Base-by-base conservation (phyloP, 345 rosid genomes). In the Arabidopsis suecica region DNA sequence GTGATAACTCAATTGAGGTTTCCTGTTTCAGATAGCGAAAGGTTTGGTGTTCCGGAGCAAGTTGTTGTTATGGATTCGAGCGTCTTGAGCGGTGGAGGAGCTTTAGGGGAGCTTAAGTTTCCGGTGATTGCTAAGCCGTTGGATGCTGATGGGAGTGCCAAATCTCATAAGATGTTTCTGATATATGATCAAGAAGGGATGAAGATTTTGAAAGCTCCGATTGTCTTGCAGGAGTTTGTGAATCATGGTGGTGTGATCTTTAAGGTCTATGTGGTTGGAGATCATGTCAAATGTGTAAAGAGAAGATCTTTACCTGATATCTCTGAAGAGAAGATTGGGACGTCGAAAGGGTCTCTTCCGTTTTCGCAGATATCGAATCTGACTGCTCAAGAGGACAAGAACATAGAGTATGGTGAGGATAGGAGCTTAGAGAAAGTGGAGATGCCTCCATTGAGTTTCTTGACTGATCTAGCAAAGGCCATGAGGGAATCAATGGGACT, bases 211-310 rank as follows among this genome's bases (percentile, higher is more conserved):
- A 78, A 61, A 18, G 37, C 82, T 10, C 88, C 89, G 25, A 62
- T 84, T 72, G 86, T 88, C 32, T 48, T 88, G 73, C 93, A 88
- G 75, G 90, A 84, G 64, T 88, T 88, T 68, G 88, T 88, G 80
- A 88, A 88, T 41, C 91, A 88, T 33, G 89, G 93, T 5, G 89
- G 89, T 16, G 89, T 84, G 34, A 57, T 89, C 22, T 85, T 87
- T 48, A 89, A 87, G 78, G 89, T 85, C 36, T 87, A 87, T 61
- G 89, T 87, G 7, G 88, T 78, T 9, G 93, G 89, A 0, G 80
- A 81, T 12, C 49, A 77, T 18, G 82, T 80, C 3, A 68, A 78
- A 71, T 83, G 87, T 37, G 89, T 84, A 9, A 84, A 79, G 80
- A 77, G 91, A 54, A 79, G 68, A 59, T 89, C 93, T 18, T 72